Evolutionary conservation across 2,329 filamentous ascomycete genomes (phyloP), one percentile per base, ranked within the genome.

Genomic region (Fusarium paranaense): DNA sequence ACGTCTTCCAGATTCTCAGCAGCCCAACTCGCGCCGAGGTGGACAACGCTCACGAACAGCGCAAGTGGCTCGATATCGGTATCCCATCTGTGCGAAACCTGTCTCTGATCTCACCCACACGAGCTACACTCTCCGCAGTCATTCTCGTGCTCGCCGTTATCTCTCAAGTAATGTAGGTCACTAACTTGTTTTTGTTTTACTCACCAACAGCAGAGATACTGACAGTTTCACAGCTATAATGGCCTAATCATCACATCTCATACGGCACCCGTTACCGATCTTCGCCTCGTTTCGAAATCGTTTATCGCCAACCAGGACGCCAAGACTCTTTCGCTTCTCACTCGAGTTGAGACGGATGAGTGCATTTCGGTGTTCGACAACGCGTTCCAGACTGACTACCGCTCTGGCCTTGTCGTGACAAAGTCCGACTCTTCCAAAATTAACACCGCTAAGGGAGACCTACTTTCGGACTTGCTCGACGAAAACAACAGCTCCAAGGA

Each of bases 11-110:
- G 77, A 82, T 88, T n/a, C 84, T 90, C 14, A 84, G 82, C 73
- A 89, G 87, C 71, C 88, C 88, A 7, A 89, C 87, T 9, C 83
- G 88, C 45, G 78, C 78, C 13, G 88, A 90, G 73, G 76, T 90
- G 10, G 81, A 84, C 32, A 77, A 72, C 14, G 87, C 87, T 6
- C 88, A 90, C 71, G 80, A 79, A 13, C 80, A 78, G 37, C 82
- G 81, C 72, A 80, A 76, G 52, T 89, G 87, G 88, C 78, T 90
- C 60, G 87, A 90, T 69, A 86, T 90, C 32, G 88, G 88, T 8
- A 82, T 89, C 20, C 86, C 87, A 8, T 89, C 88, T 13, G 60
- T 89, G 32, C 83, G 87, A 58, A 90, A 90, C 72, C 78, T 89
- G 4, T 64, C 72, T 14, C 78, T 83, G 62, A 85, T 89, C 62